phyloP scores from a whole-genome alignment of 441 rosid species.

The Mallotus japonicus region DNA sequence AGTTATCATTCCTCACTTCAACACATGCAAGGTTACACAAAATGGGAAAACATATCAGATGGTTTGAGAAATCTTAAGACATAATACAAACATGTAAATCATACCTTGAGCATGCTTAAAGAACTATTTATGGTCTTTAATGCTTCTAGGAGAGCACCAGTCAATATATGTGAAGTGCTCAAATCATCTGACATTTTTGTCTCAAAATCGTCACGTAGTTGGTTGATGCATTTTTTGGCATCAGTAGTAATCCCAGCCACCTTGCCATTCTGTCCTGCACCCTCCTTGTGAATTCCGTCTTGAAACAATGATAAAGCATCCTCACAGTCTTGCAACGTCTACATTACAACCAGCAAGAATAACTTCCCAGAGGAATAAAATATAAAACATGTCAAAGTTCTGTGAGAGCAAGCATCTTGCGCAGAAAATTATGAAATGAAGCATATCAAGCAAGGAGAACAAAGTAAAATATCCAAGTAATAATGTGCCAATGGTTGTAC shows the following conservation, averaged over 20 bases:
- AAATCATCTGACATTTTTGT: constrained; percentile 79
- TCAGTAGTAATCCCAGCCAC: constrained; percentile 39
- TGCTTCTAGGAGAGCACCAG: constrained; percentile 77
- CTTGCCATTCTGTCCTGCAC: constrained; percentile 35
- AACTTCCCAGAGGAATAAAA: neutral
- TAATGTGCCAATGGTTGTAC: no score
- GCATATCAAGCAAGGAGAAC: neutral
- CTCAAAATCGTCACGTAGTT: constrained; percentile 55
- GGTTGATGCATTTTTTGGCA: constrained; percentile 51
- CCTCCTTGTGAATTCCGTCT: constrained; percentile 43
- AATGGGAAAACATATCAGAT: neutral
- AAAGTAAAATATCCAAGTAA: neutral
- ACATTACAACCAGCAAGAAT: neutral
- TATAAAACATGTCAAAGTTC: neutral
- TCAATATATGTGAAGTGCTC: constrained; percentile 68
- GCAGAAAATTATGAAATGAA: no score
- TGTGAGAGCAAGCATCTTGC: neutral
- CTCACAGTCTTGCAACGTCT: constrained; percentile 82
- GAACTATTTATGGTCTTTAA: constrained; percentile 68
- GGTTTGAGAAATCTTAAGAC: neutral
- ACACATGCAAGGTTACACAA: neutral
- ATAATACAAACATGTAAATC: neutral
- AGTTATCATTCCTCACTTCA: neutral
- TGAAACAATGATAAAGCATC: constrained; percentile 50
- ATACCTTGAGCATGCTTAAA: constrained; percentile 63